Evolutionary conservation across 139 green algal species (phyloP).

Genomic region (Asterochloris erici): DNA sequence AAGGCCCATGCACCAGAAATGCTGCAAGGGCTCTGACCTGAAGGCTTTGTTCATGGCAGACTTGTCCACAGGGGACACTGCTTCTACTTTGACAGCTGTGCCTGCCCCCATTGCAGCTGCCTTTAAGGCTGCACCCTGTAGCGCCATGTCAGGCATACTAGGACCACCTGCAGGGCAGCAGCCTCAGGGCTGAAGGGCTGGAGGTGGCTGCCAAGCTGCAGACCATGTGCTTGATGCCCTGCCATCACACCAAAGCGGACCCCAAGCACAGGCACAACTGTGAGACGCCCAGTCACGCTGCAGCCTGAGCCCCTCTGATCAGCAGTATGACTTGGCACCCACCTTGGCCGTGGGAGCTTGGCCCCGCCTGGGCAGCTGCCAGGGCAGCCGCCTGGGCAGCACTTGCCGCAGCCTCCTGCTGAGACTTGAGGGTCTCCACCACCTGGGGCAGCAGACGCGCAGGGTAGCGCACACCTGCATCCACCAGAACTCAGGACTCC

Average conservation of each 20-base stretch:
- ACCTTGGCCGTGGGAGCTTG: too few species aligned
- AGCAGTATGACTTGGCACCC: too few species aligned
- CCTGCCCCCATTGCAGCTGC: conserved; percentile 26
- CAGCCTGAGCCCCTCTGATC: too few species aligned
- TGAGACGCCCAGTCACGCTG: too few species aligned
- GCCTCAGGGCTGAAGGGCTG: too few species aligned
- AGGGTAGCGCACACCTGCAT: conserved; percentile 64
- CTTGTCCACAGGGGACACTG: conserved; percentile 41
- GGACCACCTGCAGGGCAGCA: too few species aligned
- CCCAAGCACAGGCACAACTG: too few species aligned
- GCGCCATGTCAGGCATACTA: neutral
- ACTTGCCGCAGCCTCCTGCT: neutral
- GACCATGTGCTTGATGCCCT: too few species aligned
- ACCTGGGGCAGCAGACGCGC: conserved; percentile 61
- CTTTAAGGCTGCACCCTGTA: conserved; percentile 7
- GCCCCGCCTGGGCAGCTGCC: too few species aligned
- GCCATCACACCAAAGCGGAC: too few species aligned
- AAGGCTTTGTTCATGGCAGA: conserved; percentile 38
- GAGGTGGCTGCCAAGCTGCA: too few species aligned
- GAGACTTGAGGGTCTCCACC: conserved; percentile 31
- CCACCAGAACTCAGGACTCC: too few species aligned
- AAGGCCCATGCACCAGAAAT: neutral
- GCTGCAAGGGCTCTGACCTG: conserved; percentile 4
- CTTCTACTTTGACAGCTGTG: conserved; percentile 28
- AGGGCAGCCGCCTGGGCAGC: neutral